phyloP scores from a whole-genome alignment of 2,329 filamentous ascomycete species.

The Curvularia spicifera region DNA sequence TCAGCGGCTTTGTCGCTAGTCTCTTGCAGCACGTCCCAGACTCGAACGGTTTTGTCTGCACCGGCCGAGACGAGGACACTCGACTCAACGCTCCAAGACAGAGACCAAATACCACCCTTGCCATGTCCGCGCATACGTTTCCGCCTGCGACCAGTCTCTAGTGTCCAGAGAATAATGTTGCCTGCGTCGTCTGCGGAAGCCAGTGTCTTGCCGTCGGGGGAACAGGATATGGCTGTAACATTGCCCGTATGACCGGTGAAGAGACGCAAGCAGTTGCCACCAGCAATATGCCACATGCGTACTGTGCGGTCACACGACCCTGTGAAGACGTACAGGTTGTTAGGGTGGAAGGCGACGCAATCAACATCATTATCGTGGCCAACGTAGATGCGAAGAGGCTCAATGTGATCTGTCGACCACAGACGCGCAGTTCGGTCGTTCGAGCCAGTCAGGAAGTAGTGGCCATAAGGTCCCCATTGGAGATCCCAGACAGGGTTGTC shows the following conservation, averaged over 20 bases:
- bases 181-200: constrained; percentile 88
- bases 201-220: constrained; percentile 86
- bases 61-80: constrained; percentile 88
- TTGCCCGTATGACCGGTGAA: constrained; percentile 91
- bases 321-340: constrained; percentile 91
- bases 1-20: constrained; percentile 63
- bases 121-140: constrained; percentile 95
- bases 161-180: constrained; percentile 92
- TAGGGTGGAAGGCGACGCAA: constrained; percentile 90
- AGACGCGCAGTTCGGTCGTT: constrained; percentile 90
- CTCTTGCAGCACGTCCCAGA: constrained; percentile 87
- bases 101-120: constrained; percentile 90
- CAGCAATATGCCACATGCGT: constrained; percentile 95
- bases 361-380: constrained; percentile 96
- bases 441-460: constrained; percentile 89
- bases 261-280: constrained; percentile 84
- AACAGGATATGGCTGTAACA: constrained; percentile 82
- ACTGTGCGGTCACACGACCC: constrained; percentile 92
- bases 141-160: constrained; percentile 81
- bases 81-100: constrained; percentile 93
- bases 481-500: constrained; percentile 88
- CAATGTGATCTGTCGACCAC: constrained; percentile 92
- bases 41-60: constrained; percentile 87
- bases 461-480: constrained; percentile 88
- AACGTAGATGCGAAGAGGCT: constrained; percentile 83